These are phyloP conservation scores for Eucalyptus dawsonii DNA, from an alignment of 345 rosid genomes.

Conservation along the genomic window DNA sequence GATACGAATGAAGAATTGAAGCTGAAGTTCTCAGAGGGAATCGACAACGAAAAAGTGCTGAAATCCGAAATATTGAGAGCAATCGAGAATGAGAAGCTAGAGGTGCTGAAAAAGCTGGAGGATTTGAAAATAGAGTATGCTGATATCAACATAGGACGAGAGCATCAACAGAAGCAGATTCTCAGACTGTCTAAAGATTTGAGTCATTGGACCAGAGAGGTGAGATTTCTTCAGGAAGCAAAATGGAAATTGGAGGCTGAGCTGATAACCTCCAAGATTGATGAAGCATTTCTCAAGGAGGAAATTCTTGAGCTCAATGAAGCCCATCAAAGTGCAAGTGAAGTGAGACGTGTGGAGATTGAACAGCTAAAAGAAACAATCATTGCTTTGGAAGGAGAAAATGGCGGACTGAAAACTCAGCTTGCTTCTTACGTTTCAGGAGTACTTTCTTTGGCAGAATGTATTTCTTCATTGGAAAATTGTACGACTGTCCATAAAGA, in stretches of 20 bases:
- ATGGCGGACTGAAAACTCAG: slow-evolving; percentile 35
- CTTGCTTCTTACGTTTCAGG: slow-evolving; percentile 36
- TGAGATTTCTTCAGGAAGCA: slow-evolving; percentile 11
- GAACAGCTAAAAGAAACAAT: slow-evolving; percentile 45
- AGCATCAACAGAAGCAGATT: slow-evolving; percentile 39
- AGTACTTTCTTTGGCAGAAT: slow-evolving; percentile 30
- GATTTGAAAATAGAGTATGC: slow-evolving; percentile 47
- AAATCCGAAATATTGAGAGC: slow-evolving; percentile 28
- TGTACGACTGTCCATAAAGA: slow-evolving; percentile 5
- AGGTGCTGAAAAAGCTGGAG: slow-evolving; percentile 30
- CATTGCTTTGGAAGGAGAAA: slow-evolving; percentile 35
- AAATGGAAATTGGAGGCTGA: slow-evolving; percentile 40
- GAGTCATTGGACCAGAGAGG: slow-evolving; percentile 31
- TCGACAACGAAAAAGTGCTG: neutral
- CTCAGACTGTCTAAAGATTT: slow-evolving; percentile 34
- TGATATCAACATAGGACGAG: slow-evolving; percentile 29
- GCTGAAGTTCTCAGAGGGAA: slow-evolving; percentile 29
- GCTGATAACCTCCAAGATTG: slow-evolving; percentile 39
- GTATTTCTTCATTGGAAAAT: slow-evolving; percentile 47
- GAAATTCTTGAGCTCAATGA: slow-evolving; percentile 38
- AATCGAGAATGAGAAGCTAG: slow-evolving; percentile 22
- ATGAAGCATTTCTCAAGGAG: slow-evolving; percentile 47
- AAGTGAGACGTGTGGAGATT: slow-evolving; percentile 34
- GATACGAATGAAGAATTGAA: slow-evolving; percentile 36
- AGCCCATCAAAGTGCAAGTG: slow-evolving; percentile 30